phyloP scores from a whole-genome alignment of 2,329 filamentous ascomycete genomes.

The Coniochaeta hoffmannii region DNA sequence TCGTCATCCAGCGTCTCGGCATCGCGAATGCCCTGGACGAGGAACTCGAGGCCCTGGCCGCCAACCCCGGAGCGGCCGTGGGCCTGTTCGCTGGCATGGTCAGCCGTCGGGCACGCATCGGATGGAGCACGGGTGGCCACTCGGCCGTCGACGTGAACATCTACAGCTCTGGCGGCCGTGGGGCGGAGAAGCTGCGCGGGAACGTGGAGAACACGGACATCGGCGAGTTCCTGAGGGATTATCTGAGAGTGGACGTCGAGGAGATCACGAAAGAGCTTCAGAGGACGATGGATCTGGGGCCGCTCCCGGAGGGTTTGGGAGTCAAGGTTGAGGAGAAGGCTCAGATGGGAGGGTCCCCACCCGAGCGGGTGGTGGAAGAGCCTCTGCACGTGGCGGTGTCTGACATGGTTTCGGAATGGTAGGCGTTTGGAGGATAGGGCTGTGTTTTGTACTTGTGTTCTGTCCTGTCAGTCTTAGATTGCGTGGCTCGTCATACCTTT shows the following conservation, averaged over 20 bases:
- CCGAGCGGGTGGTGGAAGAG: conserved; percentile 2
- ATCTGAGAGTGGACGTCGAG: conserved; percentile 73
- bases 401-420: background rate
- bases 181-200: conserved; percentile 59
- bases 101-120: conserved; percentile 78
- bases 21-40: conserved; percentile 63
- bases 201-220: conserved; percentile 96
- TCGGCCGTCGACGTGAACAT: conserved; percentile 94
- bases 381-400: background rate
- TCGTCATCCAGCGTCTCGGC: conserved; percentile 66
- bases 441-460: background rate
- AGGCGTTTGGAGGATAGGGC: background rate
- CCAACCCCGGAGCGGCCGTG: conserved; percentile 45
- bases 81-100: conserved; percentile 74
- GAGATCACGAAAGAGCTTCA: conserved; percentile 69
- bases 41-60: conserved; percentile 62
- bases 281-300: conserved; percentile 35
- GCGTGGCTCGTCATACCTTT: background rate
- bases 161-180: conserved; percentile 68
- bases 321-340: conserved; percentile 5
- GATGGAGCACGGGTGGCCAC: conserved; percentile 93
- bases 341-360: background rate
- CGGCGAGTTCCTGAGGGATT: conserved; percentile 71
- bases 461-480: background rate
- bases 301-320: background rate